Conservation (phyloP, 1,139 yeast genomes). For the Zygosaccharomyces pseudobailii region DNA sequence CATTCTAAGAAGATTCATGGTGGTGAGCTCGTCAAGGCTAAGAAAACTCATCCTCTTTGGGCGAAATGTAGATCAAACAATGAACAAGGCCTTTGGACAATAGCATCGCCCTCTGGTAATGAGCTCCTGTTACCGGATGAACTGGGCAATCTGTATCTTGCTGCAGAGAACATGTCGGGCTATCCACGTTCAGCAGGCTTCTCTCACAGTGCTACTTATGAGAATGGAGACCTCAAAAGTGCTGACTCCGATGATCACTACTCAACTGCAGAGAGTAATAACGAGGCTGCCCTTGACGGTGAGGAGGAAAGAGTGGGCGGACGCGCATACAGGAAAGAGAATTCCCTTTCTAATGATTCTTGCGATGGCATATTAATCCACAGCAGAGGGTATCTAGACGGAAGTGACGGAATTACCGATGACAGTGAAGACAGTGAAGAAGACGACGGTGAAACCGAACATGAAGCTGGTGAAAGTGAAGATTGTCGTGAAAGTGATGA, state of each 20-base stretch:
- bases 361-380: not conserved
- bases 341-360: not conserved
- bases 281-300: not conserved
- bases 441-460: slow-evolving; percentile 2
- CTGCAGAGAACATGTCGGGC: slow-evolving; percentile 14
- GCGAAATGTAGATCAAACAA: slow-evolving; percentile 2
- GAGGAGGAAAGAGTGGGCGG: slow-evolving; percentile 1
- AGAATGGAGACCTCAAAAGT: not conserved
- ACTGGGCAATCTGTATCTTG: slow-evolving; percentile 16
- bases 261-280: not conserved
- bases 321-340: not conserved
- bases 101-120: slow-evolving; percentile 10
- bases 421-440: not conserved
- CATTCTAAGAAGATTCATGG: slow-evolving; percentile 1
- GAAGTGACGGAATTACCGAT: not conserved
- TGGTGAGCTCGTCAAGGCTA: not conserved
- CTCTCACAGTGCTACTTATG: not conserved
- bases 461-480: slow-evolving; percentile 2
- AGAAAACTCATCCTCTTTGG: slow-evolving; percentile 1
- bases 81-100: slow-evolving; percentile 7
- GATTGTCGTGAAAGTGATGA: slow-evolving; percentile 1
- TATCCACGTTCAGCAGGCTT: slow-evolving; percentile 1
- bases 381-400: not conserved
- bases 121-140: slow-evolving; percentile 15
- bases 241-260: slow-evolving; percentile 2